Conservation (phyloP, 306 rosid genomes). For the Casuarina equisetifolia region DNA sequence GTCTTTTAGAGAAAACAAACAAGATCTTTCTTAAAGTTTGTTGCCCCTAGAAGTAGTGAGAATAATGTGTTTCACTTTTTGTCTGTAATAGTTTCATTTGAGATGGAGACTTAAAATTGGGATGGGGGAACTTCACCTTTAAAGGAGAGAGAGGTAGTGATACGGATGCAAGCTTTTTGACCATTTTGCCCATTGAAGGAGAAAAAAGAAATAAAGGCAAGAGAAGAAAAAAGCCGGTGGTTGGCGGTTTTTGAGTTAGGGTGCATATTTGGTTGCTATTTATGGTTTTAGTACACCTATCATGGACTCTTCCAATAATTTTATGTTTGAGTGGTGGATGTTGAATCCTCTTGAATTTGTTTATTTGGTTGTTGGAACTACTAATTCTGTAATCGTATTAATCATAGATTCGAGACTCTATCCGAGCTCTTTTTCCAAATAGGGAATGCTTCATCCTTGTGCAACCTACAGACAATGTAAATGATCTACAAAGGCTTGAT, state of each 20-base stretch:
- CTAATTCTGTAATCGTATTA: constrained; percentile 31
- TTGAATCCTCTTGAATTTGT: constrained; percentile 7
- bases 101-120: too few species aligned
- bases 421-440: too few species aligned
- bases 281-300: not conserved
- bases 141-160: too few species aligned
- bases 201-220: too few species aligned
- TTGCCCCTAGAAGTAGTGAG: too few species aligned
- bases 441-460: constrained; percentile 61
- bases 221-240: too few species aligned
- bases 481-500: constrained; percentile 84
- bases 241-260: not conserved
- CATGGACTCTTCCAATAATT: not conserved
- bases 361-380: constrained; percentile 11
- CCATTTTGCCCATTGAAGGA: not conserved
- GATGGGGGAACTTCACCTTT: too few species aligned
- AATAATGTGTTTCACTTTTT: too few species aligned
- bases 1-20: too few species aligned
- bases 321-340: not conserved
- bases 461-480: constrained; percentile 84
- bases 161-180: too few species aligned
- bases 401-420: constrained; percentile 68
- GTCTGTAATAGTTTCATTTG: too few species aligned
- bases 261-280: not conserved
- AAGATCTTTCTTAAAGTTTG: too few species aligned